Evolutionary conservation across 2,329 filamentous ascomycete species (phyloP), one percentile per base, ranked within the genome.

Genomic region (Ascochyta pisi): DNA sequence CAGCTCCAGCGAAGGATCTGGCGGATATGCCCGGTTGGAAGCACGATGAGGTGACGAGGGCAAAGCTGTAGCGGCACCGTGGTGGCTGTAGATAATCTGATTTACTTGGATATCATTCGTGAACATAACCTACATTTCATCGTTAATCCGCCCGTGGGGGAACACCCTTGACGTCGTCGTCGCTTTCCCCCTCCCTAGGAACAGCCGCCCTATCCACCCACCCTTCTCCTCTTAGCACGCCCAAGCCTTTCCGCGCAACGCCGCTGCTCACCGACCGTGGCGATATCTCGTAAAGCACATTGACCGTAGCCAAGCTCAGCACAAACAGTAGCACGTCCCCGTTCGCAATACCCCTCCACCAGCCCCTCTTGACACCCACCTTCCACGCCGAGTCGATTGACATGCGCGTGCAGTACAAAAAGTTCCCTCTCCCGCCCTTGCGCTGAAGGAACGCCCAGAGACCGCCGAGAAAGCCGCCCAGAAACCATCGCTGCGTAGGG

Each of bases 291-390:
- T 94, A 91, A 1, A 95, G 86, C 8, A 85, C 84, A 52, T 92
- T 91, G 16, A 93, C 86, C 16, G 93, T 76, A 66, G 91, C 90
- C 77, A 96, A 81, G 43, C 91, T 90, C 16, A 86, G 76, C 15
- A 94, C 89, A 69, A 98, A 93, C 3, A 98, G 79, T 79, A 89
- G 85, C 5, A 97, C 86, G 76, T 98, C 94, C 0, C 92, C 92
- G 34, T 91, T 90, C 67, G 84, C 86, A 73, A 95, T 83, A 10
- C 91, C 91, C 62, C 84, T 86, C 92, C 94, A 96, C 86, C 92
- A 92, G 1, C 91, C 85, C 31, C 89, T 82, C 86, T 98, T 98
- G 51, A 90, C 86, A n/a, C 93, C 92, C 0, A 96, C 91, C 80
- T 96, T 96, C 91, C 92, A 98, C 41, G 92, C 76, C 34, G 86